Base-by-base conservation (phyloP, 2,329 filamentous ascomycete species). In the Fusarium verticillioides region DNA sequence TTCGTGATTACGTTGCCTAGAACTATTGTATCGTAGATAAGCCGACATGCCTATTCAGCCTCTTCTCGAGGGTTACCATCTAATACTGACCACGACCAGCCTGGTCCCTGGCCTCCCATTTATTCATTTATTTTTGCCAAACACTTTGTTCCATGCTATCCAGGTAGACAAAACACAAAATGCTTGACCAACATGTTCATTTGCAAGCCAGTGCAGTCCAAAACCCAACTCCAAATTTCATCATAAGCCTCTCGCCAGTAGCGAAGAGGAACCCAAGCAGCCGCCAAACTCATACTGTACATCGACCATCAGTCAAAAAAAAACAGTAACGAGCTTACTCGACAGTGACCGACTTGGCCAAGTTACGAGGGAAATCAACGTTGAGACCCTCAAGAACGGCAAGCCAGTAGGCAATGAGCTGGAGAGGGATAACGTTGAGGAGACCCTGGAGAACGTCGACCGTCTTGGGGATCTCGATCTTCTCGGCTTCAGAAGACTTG, bases 341-440 rank as follows among this genome's bases (percentile, higher is more conserved):
- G 77, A 99, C 96, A 74, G 96, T 99, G 75, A 99, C 96, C 73
- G 95, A 97, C 91, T 99, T 99, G 83, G 96, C 96, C 86, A 99
- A 86, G 88, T 99, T 99, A 81, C 96, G 93, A 66, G 96, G 96
- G 91, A 98, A 98, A 83, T 99, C 96, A 69, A 99, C 96, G 82
- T 99, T 98, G 76, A 98, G 88, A 59, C 95, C 96, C 87, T 97
- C 96, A 76, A 93, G 93, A 79, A 99, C 96, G 61, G 96, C 96
- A 75, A 99, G 91, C 96, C 96, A 98, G 90, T 99, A 99, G 68
- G 96, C 94, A 86, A 99, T 98, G 78, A 99, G 89, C 88, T 99
- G 96, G 80, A 99, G 89, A 59, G 96, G 96, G 77, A 99, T 94
- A 80, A 99, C 96, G 85, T 99, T 99, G 81, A 99, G 90, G 78